These are phyloP conservation scores for Fraxinus nigra DNA, from an alignment of 305 asterid genomes.

Conservation along the genomic window DNA sequence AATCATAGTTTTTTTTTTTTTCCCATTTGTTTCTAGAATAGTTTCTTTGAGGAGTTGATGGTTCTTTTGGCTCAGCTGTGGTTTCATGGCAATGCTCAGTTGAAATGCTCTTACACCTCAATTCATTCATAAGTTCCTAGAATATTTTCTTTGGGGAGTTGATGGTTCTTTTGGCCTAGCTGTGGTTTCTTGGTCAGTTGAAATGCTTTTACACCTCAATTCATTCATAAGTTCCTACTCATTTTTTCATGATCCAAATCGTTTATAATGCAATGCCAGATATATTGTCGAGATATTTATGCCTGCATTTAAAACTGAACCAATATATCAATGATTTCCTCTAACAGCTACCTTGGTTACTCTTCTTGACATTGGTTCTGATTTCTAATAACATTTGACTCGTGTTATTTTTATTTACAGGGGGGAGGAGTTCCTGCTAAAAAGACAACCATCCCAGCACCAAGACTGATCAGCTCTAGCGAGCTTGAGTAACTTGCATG, in stretches of 20 bases:
- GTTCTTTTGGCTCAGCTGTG: neutral
- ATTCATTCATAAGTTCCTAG: neutral
- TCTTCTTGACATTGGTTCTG: neutral
- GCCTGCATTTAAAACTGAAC: conserved; percentile 1
- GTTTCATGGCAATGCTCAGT: conserved; percentile 1
- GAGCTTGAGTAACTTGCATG: conserved; percentile 74
- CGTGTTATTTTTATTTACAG: conserved; percentile 34
- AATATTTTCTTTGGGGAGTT: neutral
- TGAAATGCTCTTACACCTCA: neutral
- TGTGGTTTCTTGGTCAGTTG: conserved; percentile 2
- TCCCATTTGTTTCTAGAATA: neutral
- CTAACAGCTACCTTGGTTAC: neutral
- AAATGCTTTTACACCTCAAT: neutral
- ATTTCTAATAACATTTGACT: conserved; percentile 13
- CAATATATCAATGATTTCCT: neutral
- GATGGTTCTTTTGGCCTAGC: neutral
- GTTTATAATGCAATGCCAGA: conserved; percentile 7
- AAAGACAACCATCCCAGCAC: conserved; percentile 66
- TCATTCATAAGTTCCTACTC: neutral
- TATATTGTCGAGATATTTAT: neutral
- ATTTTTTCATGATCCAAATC: conserved; percentile 5
- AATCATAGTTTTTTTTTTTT: neutral
- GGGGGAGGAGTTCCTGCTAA: conserved; percentile 80
- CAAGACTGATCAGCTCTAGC: conserved; percentile 80
- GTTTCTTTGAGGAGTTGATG: neutral